These are phyloP conservation scores for Pseudogymnoascus destructans DNA, from an alignment of 2,329 filamentous ascomycete species.

Conservation along the genomic window DNA sequence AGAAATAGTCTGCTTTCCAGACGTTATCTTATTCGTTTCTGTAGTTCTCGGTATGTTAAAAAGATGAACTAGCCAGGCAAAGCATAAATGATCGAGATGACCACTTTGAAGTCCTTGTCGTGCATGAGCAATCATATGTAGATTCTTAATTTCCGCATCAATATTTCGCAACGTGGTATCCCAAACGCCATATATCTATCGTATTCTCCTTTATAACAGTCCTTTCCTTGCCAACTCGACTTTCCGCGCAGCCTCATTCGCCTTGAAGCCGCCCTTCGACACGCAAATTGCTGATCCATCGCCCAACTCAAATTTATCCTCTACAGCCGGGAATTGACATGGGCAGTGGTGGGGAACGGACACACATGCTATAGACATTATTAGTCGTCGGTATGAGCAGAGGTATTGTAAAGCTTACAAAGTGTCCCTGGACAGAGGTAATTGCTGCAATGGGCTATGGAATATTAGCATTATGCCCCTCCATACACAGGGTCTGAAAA, in stretches of 20 bases:
- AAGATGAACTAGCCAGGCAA: not conserved
- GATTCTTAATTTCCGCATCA: not conserved
- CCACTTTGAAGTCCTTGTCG: not conserved
- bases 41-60: not conserved
- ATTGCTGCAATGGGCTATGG: constrained; percentile 68
- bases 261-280: constrained; percentile 61
- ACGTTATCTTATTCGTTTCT: not conserved
- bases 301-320: constrained; percentile 64
- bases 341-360: constrained; percentile 96
- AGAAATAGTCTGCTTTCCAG: not conserved
- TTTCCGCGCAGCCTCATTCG: constrained; percentile 59
- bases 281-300: constrained; percentile 63
- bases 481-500: not conserved
- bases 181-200: constrained; percentile 4
- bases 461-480: constrained; percentile 8
- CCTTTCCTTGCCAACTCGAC: constrained; percentile 71
- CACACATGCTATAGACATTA: constrained; percentile 55
- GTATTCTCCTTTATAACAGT: constrained; percentile 38
- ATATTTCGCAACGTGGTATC: not conserved
- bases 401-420: constrained; percentile 23
- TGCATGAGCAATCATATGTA: constrained; percentile 1
- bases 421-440: constrained; percentile 93
- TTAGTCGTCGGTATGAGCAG: not conserved
- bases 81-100: not conserved
- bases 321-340: constrained; percentile 63